Evolutionary conservation across 2,329 filamentous ascomycete genomes (phyloP).

Genomic region (Verticillium nubilum): DNA sequence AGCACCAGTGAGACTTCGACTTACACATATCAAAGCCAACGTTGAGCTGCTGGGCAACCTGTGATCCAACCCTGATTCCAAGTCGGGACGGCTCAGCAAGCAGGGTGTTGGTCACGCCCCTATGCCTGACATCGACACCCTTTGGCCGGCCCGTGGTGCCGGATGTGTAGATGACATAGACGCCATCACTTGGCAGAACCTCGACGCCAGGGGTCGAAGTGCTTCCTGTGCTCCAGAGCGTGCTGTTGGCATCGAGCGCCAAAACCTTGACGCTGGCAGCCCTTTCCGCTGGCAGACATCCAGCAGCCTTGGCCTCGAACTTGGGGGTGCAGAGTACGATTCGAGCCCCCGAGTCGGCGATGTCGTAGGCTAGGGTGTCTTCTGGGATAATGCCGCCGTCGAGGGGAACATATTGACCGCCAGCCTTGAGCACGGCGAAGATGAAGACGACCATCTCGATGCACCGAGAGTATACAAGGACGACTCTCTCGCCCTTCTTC

Average conservation of each 20-base stretch:
- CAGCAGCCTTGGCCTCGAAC: conserved; percentile 8
- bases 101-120: conserved; percentile 11
- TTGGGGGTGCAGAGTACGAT: conserved; percentile 40
- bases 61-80: conserved; percentile 41
- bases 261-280: conserved; percentile 6
- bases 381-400: conserved; percentile 49
- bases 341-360: conserved; percentile 36
- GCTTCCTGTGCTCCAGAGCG: conserved; percentile 10
- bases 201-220: conserved; percentile 13
- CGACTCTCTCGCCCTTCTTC: conserved; percentile 38
- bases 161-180: conserved; percentile 50
- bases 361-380: conserved; percentile 40
- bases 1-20: conserved; percentile 15
- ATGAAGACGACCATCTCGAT: conserved; percentile 54
- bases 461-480: conserved; percentile 49
- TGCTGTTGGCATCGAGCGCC: conserved; percentile 8
- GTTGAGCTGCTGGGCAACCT: conserved; percentile 50
- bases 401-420: conserved; percentile 54
- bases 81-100: conserved; percentile 24
- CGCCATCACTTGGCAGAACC: conserved; percentile 29
- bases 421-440: conserved; percentile 48
- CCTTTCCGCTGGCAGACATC: conserved; percentile 5
- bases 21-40: conserved; percentile 58
- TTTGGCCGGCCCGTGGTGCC: conserved; percentile 54
- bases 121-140: conserved; percentile 51